A percentile compares a stretch with the other conserved stretches of the same genome.
Conservation (phyloP, 176 grass and related monocot species). For the Carex cristatella region DNA sequence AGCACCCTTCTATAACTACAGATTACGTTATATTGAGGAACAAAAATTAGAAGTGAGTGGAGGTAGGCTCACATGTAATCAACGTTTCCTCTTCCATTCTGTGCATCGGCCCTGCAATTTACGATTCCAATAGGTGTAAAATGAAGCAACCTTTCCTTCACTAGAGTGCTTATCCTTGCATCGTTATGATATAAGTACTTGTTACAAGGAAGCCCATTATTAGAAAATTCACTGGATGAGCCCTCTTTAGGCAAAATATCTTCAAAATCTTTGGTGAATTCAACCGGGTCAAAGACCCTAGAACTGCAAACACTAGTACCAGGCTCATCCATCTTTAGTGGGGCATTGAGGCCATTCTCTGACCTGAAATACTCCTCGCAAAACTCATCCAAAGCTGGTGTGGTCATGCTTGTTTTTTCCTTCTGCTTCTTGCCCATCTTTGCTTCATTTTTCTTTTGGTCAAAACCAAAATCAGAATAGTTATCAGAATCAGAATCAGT, state of each 20-base stretch:
- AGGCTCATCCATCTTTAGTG: slow-evolving; percentile 22
- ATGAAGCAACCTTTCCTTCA: slow-evolving; percentile 40
- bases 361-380: slow-evolving; percentile 79
- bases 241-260: slow-evolving; percentile 31
- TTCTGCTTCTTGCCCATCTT: slow-evolving; percentile 15
- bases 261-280: slow-evolving; percentile 30
- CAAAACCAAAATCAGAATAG: slow-evolving; percentile 16
- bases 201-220: slow-evolving; percentile 44
- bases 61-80: slow-evolving; percentile 20
- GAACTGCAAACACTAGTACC: slow-evolving; percentile 25
- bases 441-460: slow-evolving; percentile 33
- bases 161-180: slow-evolving; percentile 45
- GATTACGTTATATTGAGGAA: neutral
- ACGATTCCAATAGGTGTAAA: slow-evolving; percentile 12
- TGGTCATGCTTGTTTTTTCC: slow-evolving; percentile 40
- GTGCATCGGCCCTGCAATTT: neutral
- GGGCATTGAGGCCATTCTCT: slow-evolving; percentile 27
- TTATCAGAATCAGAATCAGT: slow-evolving; percentile 71
- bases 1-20: neutral
- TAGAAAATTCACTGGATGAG: slow-evolving; percentile 26
- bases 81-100: slow-evolving; percentile 6
- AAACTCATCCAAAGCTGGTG: slow-evolving; percentile 80
- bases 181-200: slow-evolving; percentile 68
- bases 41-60: neutral
- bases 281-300: slow-evolving; percentile 24